These are phyloP conservation scores for Trichoderma guizhouense DNA, from an alignment of 2,329 filamentous ascomycete genomes.

Conservation along the genomic window DNA sequence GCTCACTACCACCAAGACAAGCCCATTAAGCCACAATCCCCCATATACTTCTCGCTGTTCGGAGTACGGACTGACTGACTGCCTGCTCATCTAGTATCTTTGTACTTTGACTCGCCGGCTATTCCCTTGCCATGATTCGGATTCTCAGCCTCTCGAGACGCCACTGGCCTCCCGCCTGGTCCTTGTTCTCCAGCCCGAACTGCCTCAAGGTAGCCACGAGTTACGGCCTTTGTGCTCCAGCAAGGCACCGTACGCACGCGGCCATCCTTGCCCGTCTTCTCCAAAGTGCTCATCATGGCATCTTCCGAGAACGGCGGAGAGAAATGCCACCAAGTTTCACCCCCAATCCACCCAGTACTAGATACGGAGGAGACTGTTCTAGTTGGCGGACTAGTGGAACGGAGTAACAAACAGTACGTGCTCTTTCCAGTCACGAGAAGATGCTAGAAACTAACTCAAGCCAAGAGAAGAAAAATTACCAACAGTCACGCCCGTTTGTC, in stretches of 20 bases:
- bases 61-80: background rate
- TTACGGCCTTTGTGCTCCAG: background rate
- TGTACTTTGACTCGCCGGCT: background rate
- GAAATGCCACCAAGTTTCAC: constrained; percentile 2
- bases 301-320: background rate
- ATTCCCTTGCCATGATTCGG: background rate
- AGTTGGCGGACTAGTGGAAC: constrained; percentile 6
- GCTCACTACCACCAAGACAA: background rate
- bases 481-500: constrained; percentile 4
- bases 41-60: background rate
- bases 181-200: background rate
- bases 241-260: background rate
- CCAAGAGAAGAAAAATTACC: background rate
- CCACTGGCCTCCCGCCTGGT: background rate
- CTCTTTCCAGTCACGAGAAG: background rate
- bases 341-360: background rate
- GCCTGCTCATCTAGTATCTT: background rate
- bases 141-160: constrained; percentile 2
- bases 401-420: constrained; percentile 10
- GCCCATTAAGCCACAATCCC: background rate
- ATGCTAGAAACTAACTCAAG: constrained; percentile 4
- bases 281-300: background rate
- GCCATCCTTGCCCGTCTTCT: background rate
- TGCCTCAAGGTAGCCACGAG: background rate
- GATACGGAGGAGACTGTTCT: background rate